phyloP scores from a whole-genome alignment of 345 rosid species.

The Salix arbutifolia region DNA sequence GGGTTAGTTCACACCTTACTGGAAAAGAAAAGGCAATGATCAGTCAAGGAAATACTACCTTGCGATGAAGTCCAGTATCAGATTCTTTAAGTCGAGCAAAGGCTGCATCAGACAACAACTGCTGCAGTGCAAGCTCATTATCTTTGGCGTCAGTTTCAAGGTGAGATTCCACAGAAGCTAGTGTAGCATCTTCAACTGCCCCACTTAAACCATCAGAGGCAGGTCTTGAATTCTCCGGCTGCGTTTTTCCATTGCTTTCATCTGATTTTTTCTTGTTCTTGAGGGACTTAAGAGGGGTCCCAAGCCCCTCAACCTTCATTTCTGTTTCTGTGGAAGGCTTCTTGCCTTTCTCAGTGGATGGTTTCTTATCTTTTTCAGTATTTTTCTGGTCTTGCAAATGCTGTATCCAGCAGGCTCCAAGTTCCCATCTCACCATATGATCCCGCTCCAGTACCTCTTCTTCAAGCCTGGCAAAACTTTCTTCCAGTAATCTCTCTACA shows the following conservation, averaged over 20 bases:
- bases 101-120: constrained; percentile 67
- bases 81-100: constrained; percentile 74
- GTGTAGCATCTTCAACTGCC: constrained; percentile 36
- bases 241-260: constrained; percentile 35
- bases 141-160: constrained; percentile 46
- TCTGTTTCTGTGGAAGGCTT: constrained; percentile 35
- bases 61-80: constrained; percentile 87
- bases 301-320: constrained; percentile 95
- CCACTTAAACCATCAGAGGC: constrained; percentile 32
- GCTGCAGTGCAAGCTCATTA: constrained; percentile 54
- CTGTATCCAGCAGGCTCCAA: constrained; percentile 99
- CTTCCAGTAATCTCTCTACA: constrained; percentile 70
- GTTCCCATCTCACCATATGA: constrained; percentile 89
- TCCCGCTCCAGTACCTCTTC: constrained; percentile 48
- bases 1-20: constrained; percentile 24
- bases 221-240: constrained; percentile 37
- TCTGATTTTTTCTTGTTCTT: constrained; percentile 72
- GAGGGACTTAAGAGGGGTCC: constrained; percentile 85
- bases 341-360: constrained; percentile 57
- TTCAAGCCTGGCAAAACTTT: constrained; percentile 80
- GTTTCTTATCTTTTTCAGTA: constrained; percentile 78
- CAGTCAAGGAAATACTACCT: constrained; percentile 42
- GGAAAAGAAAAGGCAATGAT: constrained; percentile 12
- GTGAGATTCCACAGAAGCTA: constrained; percentile 46
- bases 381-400: constrained; percentile 91